Conservation (phyloP, 2,329 filamentous ascomycete genomes). For the Beauveria varroae region DNA sequence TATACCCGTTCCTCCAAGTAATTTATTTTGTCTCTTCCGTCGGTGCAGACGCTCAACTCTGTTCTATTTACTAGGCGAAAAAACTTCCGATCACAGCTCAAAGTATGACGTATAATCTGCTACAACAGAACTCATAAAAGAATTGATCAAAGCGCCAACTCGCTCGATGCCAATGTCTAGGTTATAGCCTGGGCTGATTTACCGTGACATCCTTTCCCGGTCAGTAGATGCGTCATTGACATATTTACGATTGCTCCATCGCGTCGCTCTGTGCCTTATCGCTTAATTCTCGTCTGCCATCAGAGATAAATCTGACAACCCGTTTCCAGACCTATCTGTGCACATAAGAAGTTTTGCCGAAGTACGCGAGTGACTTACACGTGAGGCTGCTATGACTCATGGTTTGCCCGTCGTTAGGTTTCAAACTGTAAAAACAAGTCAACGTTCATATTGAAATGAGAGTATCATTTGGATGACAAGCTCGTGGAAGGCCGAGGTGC, state of each 20-base stretch:
- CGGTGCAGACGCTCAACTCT: not conserved
- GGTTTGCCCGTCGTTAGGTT: no score
- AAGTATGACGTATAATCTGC: not conserved
- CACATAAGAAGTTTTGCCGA: no score
- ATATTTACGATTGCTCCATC: constrained; percentile 30
- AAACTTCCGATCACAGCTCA: not conserved
- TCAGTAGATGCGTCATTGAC: constrained; percentile 38
- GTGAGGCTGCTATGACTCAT: no score
- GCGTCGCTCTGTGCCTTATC: no score
- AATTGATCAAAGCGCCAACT: not conserved
- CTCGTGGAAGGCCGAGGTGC: no score
- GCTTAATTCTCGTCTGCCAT: no score
- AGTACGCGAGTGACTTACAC: no score
- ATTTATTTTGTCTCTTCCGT: not conserved
- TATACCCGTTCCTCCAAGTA: not conserved
- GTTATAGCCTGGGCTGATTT: not conserved
- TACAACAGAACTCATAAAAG: not conserved
- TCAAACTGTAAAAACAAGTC: no score
- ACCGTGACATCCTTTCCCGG: constrained; percentile 27
- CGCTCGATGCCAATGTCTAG: not conserved
- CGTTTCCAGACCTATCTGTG: no score
- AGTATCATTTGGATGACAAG: no score
- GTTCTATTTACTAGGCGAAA: not conserved
- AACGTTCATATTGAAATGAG: no score
- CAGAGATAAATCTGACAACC: no score